Percentiles rank a stretch among this genome's conserved stretches.
These are phyloP conservation scores for Hymenoscyphus fraxineus DNA, from an alignment of 2,329 filamentous ascomycete genomes.

Conservation along the genomic window DNA sequence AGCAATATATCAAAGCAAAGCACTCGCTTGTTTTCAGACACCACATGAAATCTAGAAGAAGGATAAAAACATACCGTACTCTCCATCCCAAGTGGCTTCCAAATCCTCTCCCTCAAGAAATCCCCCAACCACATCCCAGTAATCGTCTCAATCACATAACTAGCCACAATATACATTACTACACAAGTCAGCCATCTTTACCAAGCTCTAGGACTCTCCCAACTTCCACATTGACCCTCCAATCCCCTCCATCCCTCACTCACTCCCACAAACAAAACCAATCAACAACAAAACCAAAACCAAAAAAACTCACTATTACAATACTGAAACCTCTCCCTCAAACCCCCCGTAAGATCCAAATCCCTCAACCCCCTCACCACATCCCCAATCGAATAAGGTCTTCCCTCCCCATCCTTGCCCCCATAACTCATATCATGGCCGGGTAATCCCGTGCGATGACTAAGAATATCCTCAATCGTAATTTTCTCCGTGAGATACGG, in stretches of 20 bases:
- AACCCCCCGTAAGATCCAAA: slow-evolving; percentile 42
- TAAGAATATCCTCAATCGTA: slow-evolving; percentile 52
- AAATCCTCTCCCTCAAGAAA: slow-evolving; percentile 42
- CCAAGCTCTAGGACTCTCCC: neutral
- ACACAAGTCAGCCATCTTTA: neutral
- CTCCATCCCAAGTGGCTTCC: slow-evolving; percentile 45
- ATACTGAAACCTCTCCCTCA: slow-evolving; percentile 46
- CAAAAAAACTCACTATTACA: slow-evolving; percentile 37
- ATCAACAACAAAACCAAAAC: too few species aligned
- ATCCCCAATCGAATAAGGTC: slow-evolving; percentile 16
- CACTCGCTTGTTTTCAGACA: neutral
- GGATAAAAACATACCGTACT: slow-evolving; percentile 34
- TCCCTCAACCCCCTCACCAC: slow-evolving; percentile 43
- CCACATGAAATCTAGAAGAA: neutral
- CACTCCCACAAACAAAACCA: too few species aligned
- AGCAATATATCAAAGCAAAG: neutral
- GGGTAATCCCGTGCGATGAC: slow-evolving; percentile 50
- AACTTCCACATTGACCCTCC: neutral
- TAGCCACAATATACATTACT: slow-evolving; percentile 44
- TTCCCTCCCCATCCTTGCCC: slow-evolving; percentile 27
- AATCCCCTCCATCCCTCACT: too few species aligned
- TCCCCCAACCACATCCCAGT: slow-evolving; percentile 38
- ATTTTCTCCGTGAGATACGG: slow-evolving; percentile 45
- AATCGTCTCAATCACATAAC: slow-evolving; percentile 45
- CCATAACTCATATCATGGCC: slow-evolving; percentile 40